Percentiles rank a stretch among this genome's conserved stretches.
phyloP scores from a whole-genome alignment of 163 green algal genomes.

The Chlorella variabilis region DNA sequence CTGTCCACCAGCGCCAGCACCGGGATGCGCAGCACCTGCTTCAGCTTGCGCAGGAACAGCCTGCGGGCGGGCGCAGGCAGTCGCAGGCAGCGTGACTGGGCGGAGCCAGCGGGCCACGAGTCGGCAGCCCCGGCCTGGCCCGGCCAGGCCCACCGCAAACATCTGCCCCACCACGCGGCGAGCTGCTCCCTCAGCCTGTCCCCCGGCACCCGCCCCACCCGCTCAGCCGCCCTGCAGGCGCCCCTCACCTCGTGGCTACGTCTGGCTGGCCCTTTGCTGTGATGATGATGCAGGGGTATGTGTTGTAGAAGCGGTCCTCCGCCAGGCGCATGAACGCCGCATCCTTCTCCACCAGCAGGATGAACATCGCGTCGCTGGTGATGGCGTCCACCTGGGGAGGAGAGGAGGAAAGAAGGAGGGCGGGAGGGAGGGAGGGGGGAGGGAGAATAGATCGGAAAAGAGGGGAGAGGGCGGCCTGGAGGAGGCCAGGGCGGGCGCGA shows the following conservation, averaged over 20 bases:
- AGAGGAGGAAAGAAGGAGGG: background rate
- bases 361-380: constrained; percentile 89
- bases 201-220: too few relatives aligned
- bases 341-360: constrained; percentile 99
- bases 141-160: too few relatives aligned
- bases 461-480: background rate
- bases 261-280: constrained; percentile 98
- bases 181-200: too few relatives aligned
- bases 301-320: constrained; percentile 95
- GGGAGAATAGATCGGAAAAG: background rate
- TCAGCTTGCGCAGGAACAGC: constrained; percentile 91
- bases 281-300: constrained; percentile 98
- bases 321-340: constrained; percentile 97
- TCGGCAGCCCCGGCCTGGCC: too few relatives aligned
- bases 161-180: too few relatives aligned
- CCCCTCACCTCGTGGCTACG: constrained; percentile 86
- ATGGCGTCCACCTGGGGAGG: constrained; percentile 80
- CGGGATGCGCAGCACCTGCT: constrained; percentile 89
- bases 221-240: too few relatives aligned
- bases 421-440: background rate
- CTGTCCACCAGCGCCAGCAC: constrained; percentile 95
- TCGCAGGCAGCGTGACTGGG: too few relatives aligned
- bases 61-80: constrained; percentile 59
- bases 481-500: too few relatives aligned
- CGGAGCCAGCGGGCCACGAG: too few relatives aligned